phyloP scores from a whole-genome alignment of 148 eudicot species.

The Cornus suecica region DNA sequence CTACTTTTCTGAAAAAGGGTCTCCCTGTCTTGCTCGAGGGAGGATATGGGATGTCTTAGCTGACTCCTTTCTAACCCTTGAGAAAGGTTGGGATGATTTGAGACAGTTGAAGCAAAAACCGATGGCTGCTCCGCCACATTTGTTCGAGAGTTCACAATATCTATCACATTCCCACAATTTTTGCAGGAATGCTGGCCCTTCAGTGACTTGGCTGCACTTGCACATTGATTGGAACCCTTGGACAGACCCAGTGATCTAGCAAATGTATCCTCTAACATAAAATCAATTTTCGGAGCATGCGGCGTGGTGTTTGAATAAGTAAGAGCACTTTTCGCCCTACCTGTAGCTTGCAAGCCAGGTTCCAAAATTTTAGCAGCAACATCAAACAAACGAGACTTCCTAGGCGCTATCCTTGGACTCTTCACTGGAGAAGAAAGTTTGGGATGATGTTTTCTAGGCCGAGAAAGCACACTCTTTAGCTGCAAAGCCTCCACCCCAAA shows the following conservation, averaged over 20 bases:
- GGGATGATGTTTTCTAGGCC: slow-evolving; percentile 65
- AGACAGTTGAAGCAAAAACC: slow-evolving; percentile 22
- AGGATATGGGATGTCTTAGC: slow-evolving; percentile 23
- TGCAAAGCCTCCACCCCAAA: slow-evolving; percentile 67
- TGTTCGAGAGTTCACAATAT: slow-evolving; percentile 20
- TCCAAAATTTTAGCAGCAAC: slow-evolving; percentile 90
- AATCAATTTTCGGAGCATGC: slow-evolving; percentile 19
- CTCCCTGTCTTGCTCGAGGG: slow-evolving; percentile 18
- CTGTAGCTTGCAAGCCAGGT: slow-evolving; percentile 69
- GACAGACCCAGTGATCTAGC: slow-evolving; percentile 17
- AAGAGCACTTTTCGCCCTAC: slow-evolving; percentile 58
- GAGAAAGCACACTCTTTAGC: slow-evolving; percentile 61
- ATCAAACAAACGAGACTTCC: slow-evolving; percentile 58
- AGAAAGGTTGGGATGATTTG: slow-evolving; percentile 26
- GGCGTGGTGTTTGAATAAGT: slow-evolving; percentile 39
- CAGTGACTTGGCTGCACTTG: slow-evolving; percentile 9
- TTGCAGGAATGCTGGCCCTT: slow-evolving; percentile 47
- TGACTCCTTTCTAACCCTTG: slow-evolving; percentile 28
- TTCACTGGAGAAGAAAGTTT: slow-evolving; percentile 68
- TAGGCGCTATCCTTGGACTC: slow-evolving; percentile 57
- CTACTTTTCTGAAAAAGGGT: slow-evolving; percentile 4
- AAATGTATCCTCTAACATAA: slow-evolving; percentile 31
- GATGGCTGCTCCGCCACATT: slow-evolving; percentile 22
- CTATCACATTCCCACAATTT: slow-evolving; percentile 60
- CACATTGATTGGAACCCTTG: slow-evolving; percentile 15